Percentiles rank a stretch among this genome's conserved stretches.
phyloP scores from a whole-genome alignment of 2,329 filamentous ascomycete genomes.

The Fusarium staphyleae region DNA sequence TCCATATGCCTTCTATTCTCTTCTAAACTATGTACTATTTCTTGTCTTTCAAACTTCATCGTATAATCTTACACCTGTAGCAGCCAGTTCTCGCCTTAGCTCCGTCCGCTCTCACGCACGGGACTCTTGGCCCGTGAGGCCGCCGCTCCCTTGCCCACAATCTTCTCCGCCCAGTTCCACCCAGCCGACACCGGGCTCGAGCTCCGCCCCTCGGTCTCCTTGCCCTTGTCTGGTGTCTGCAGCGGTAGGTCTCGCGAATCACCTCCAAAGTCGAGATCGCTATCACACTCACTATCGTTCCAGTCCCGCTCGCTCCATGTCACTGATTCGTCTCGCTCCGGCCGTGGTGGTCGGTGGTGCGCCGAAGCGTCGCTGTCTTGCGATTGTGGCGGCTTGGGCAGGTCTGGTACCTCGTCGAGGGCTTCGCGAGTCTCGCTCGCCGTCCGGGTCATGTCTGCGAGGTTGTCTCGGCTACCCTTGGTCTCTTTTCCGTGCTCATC shows the following conservation, averaged over 20 bases:
- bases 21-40: constrained; percentile 13
- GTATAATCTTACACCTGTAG: neutral
- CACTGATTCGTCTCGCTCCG: constrained; percentile 58
- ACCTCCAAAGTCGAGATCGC: constrained; percentile 39
- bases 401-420: constrained; percentile 55
- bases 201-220: constrained; percentile 35
- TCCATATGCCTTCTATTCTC: constrained; percentile 24
- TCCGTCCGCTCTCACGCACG: constrained; percentile 21
- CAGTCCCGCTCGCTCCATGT: constrained; percentile 64
- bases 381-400: constrained; percentile 45
- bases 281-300: constrained; percentile 38
- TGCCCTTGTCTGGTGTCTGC: constrained; percentile 28
- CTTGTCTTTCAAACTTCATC: constrained; percentile 5
- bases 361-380: constrained; percentile 33
- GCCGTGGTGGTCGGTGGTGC: constrained; percentile 20
- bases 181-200: constrained; percentile 39
- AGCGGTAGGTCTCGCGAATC: constrained; percentile 29
- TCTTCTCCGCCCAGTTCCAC: constrained; percentile 64
- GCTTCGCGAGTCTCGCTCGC: constrained; percentile 48
- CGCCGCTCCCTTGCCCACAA: constrained; percentile 53
- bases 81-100: constrained; percentile 14
- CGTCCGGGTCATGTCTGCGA: constrained; percentile 27
- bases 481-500: constrained; percentile 72
- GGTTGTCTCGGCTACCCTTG: constrained; percentile 44
- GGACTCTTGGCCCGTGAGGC: constrained; percentile 42